Evolutionary conservation across 106 monocot species (phyloP).

Genomic region (Dendrobium chrysotoxum): DNA sequence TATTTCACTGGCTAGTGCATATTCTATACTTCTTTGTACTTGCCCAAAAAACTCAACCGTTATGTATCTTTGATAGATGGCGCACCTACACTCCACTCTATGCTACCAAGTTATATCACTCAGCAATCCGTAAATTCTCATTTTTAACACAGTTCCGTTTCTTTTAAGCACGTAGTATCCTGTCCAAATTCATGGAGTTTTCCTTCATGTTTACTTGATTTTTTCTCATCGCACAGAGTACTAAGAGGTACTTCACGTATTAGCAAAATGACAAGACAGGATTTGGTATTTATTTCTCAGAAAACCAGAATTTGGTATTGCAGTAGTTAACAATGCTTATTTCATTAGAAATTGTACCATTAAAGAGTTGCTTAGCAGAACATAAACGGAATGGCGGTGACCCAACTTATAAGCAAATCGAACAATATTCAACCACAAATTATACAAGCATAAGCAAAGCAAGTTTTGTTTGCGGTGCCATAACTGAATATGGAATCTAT

Average conservation of each 20-base stretch:
- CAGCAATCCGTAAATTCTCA: background rate
- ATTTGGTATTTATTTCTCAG: background rate
- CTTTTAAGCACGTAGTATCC: background rate
- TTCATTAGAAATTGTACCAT: background rate
- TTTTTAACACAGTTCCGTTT: background rate
- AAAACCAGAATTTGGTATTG: background rate
- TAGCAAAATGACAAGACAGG: background rate
- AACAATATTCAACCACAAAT: background rate
- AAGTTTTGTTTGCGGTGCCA: background rate
- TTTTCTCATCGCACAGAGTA: background rate
- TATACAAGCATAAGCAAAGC: background rate
- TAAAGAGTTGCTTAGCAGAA: background rate
- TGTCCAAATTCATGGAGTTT: too few relatives aligned
- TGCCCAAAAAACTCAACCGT: background rate
- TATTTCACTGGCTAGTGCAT: background rate
- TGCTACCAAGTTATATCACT: background rate
- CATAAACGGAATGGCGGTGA: background rate
- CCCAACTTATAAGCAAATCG: background rate
- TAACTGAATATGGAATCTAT: too few relatives aligned
- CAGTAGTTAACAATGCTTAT: background rate
- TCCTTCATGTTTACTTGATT: background rate
- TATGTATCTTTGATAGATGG: background rate
- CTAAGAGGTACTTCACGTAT: background rate
- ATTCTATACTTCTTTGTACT: background rate
- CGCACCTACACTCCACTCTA: background rate